Evolutionary conservation across 2,329 filamentous ascomycete genomes (phyloP), one percentile per base, ranked within the genome.

Genomic region (Xylariomycetidae sp.): DNA sequence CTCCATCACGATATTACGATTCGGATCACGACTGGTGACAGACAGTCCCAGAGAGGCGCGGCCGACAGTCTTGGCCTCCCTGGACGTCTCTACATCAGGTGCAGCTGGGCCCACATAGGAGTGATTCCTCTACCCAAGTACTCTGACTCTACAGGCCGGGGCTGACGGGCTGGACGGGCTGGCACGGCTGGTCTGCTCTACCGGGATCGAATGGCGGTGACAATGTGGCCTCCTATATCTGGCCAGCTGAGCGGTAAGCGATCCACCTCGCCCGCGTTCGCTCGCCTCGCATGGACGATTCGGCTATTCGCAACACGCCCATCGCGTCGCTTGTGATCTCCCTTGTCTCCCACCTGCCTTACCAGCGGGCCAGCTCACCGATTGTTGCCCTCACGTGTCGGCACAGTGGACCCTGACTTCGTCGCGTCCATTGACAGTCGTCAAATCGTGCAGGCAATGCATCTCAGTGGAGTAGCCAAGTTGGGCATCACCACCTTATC

Each of bases 401-500:
- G 44, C 33, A 25, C 23, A 34, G 49, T 52, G 50, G 49, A 47
- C 37, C 42, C 37, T 38, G 34, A 31, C 30, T 19, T 32, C 25
- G 32, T 42, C 32, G 29, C 35, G 27, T 36, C 52, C 52, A 55
- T 46, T 55, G 35, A 51, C 37, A 48, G 40, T n/a, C n/a, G n/a
- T n/a, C n/a, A n/a, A n/a, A n/a, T n/a, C n/a, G n/a, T 37, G 38
- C 43, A 47, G 44, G 35, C 38, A 46, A 49, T 46, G 52, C 52
- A 53, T 44, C 42, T 38, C 33, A 40, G 52, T 54, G 52, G 52
- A 48, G 48, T 40, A 35, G 44, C 47, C 40, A 46, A 47, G 45
- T 54, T 53, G 50, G 50, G 50, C 52, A 55, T 48, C 50, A 50
- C 48, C 46, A 49, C 37, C 44, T n/a, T n/a, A n/a, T n/a, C n/a